Evolutionary conservation across 2,329 filamentous ascomycete genomes (phyloP).

Genomic region (Zymoseptoria tritici): DNA sequence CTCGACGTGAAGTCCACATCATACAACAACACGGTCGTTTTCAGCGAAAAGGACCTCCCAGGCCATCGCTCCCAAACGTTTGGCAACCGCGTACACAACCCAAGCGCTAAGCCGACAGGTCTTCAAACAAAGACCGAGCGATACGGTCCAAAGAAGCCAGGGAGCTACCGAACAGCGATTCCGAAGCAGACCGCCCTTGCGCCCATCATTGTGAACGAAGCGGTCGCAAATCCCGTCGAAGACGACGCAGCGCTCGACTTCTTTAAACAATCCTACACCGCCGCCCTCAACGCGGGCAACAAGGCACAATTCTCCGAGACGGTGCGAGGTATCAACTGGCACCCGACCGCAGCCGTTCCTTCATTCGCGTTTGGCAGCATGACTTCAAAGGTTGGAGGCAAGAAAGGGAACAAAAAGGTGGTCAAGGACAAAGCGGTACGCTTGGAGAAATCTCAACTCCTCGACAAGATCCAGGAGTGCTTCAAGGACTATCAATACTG

Average conservation of each 20-base stretch:
- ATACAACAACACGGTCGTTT: constrained; percentile 83
- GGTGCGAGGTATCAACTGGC: constrained; percentile 7
- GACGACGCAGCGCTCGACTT: constrained; percentile 61
- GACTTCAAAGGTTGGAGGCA: constrained; percentile 23
- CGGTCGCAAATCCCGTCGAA: constrained; percentile 62
- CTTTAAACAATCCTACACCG: constrained; percentile 23
- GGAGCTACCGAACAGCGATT: constrained; percentile 26
- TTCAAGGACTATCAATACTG: constrained; percentile 87
- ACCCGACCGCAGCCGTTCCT: constrained; percentile 20
- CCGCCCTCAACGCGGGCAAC: constrained; percentile 37
- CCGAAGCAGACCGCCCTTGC: constrained; percentile 70
- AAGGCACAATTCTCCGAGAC: constrained; percentile 42
- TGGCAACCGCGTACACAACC: constrained; percentile 12
- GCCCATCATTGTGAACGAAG: constrained; percentile 67
- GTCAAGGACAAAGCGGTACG: constrained; percentile 73
- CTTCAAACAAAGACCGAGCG: constrained; percentile 16
- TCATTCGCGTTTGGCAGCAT: constrained; percentile 30
- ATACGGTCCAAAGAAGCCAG: constrained; percentile 18
- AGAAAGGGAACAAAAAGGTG: constrained; percentile 37
- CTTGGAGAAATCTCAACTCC: constrained; percentile 78
- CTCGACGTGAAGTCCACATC: constrained; percentile 60
- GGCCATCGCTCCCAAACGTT: constrained; percentile 36
- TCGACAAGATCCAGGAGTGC: constrained; percentile 74
- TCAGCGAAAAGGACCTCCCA: constrained; percentile 86
- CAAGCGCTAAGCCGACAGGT: constrained; percentile 14